Evolutionary conservation across 148 eudicot species (phyloP), one percentile per base, ranked within the genome.

Genomic region (Limonium bicolor): DNA sequence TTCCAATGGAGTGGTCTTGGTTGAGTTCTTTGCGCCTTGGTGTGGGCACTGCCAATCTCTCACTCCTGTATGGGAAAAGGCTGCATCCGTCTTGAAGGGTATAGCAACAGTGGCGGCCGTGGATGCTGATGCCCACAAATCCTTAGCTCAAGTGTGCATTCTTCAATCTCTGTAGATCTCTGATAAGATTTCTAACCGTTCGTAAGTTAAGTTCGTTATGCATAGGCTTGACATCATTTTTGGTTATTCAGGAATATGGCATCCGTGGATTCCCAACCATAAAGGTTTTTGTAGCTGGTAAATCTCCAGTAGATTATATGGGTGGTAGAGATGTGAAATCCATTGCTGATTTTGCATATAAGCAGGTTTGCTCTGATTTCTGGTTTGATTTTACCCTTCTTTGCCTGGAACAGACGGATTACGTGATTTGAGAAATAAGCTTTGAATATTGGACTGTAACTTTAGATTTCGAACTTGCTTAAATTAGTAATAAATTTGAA

Each of bases 1-100:
- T 64, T 71, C 95, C 11, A 84, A 84, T 50, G 71, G 93, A 35
- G 64, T 90, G 49, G 95, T 90, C 17, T 50, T 90, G 26, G 97
- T 90, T 40, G 97, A 90, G 65, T 90, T 90, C 36, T 90, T 54
- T 48, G 97, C 97, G 13, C 95, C 97, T 26, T 90, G 97, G 97
- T 90, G 97, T 55, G 97, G 95, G 22, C 97, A 90, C 54, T 90
- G 97, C 62, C 41, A 90, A 62, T 75, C 93, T 53, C 59, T 90
- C 39, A 84, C 93, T 7, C 97, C 97, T 5, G 65, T 60, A 4
- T 90, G 97, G 97, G 97, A 90, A 67, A 80, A 84, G 68, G 76
- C 76, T 9, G 97, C 97, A 27, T 51, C 57, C 35, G 78, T 74
- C 26, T 61, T 90, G 71, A 90, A 90, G 67, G 97, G 97, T 36